Conservation (phyloP, 768 basidiomycete species). For the Lactarius trivialis region DNA sequence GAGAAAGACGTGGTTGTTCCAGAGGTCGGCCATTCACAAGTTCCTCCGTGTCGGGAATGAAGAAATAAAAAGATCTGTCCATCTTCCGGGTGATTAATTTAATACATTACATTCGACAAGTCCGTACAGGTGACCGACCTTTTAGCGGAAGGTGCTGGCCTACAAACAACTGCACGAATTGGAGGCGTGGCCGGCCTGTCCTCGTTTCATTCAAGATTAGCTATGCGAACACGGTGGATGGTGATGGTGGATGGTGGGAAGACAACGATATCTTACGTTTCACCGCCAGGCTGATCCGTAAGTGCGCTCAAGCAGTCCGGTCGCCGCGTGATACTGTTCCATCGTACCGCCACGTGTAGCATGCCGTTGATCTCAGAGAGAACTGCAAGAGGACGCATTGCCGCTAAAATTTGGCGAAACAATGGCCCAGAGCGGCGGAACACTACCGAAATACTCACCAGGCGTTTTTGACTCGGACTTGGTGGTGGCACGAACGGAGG, state of each 20-base stretch:
- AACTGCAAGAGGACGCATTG: conserved; percentile 14
- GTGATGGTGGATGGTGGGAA: not conserved
- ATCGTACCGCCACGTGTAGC: conserved; percentile 13
- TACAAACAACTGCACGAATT: conserved; percentile 6
- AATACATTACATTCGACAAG: not conserved
- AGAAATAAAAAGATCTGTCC: not conserved
- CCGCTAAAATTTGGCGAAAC: conserved; percentile 13
- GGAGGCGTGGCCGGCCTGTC: conserved; percentile 1
- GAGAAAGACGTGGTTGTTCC: not conserved
- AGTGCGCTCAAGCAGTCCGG: not conserved
- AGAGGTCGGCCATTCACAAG: not conserved
- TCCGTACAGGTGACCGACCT: not conserved
- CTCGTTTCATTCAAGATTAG: not conserved
- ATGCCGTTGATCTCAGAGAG: conserved; percentile 8
- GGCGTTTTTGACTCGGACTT: not conserved
- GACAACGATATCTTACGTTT: conserved; percentile 7
- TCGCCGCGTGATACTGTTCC: conserved; percentile 10
- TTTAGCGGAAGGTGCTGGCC: not conserved
- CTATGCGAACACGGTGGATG: not conserved
- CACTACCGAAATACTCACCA: not conserved
- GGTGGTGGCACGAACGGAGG: not conserved
- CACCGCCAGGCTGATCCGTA: not conserved
- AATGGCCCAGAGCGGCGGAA: conserved; percentile 2
- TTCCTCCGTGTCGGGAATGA: not conserved
- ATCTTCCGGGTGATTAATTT: not conserved